These are phyloP conservation scores for Rosa persica DNA, from an alignment of 306 rosid genomes.

Conservation along the genomic window DNA sequence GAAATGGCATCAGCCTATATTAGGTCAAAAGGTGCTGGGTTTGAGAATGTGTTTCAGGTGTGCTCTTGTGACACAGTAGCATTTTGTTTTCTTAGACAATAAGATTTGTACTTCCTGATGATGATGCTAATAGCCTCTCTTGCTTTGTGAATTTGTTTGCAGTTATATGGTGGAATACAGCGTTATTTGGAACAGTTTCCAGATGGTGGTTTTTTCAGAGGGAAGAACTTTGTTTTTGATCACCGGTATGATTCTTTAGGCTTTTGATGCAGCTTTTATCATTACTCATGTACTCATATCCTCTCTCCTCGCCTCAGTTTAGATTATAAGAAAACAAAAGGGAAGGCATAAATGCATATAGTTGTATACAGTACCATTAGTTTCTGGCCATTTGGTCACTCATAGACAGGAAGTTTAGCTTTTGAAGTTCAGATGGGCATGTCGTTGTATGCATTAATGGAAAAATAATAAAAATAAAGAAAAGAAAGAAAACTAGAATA, in stretches of 20 bases:
- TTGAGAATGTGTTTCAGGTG: constrained; percentile 93
- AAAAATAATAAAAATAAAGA: neutral
- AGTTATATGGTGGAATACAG: constrained; percentile 93
- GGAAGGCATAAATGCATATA: neutral
- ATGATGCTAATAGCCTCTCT: constrained; percentile 13
- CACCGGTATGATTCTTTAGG: constrained; percentile 56
- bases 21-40: constrained; percentile 84
- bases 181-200: constrained; percentile 92
- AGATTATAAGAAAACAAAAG: neutral
- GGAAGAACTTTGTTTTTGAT: constrained; percentile 96
- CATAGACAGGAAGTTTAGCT: neutral
- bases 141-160: constrained; percentile 31
- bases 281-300: neutral
- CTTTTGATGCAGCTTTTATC: constrained; percentile 9
- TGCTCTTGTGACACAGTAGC: constrained; percentile 11
- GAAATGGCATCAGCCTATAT: constrained; percentile 99
- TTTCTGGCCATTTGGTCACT: neutral
- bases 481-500: neutral
- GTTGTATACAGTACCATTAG: neutral
- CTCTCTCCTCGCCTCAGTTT: neutral
- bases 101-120: constrained; percentile 14
- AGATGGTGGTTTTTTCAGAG: constrained; percentile 78
- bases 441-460: neutral
- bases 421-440: neutral
- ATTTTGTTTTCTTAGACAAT: neutral